These are phyloP conservation scores for Nidularia pulvinata DNA, from an alignment of 768 basidiomycete species.

Conservation along the genomic window DNA sequence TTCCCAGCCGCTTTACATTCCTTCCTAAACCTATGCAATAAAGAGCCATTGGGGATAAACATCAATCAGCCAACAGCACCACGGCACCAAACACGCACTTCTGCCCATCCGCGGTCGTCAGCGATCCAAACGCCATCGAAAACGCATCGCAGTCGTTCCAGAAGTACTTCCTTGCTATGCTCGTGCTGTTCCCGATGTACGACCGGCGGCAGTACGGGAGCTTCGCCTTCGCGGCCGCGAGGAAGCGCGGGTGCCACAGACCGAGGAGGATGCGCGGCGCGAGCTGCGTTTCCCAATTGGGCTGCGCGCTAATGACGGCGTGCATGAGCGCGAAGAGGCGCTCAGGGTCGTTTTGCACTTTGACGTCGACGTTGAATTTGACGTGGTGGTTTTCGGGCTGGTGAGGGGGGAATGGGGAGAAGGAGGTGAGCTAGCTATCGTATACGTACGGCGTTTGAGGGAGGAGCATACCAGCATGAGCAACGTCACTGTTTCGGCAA, in stretches of 20 bases:
- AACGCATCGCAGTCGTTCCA: conserved; percentile 89
- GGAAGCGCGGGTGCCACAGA: conserved; percentile 91
- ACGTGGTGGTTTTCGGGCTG: conserved; percentile 77
- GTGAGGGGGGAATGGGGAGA: not conserved
- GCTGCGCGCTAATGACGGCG: conserved; percentile 57
- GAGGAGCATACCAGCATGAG: conserved; percentile 73
- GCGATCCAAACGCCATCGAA: conserved; percentile 74
- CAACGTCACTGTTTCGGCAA: conserved; percentile 75
- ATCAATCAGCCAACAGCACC: not conserved
- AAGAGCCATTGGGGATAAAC: conserved; percentile 1
- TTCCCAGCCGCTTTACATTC: conserved; percentile 84
- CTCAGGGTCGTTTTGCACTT: conserved; percentile 89
- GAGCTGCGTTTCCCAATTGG: conserved; percentile 71
- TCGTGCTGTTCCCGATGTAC: conserved; percentile 77
- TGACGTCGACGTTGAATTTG: conserved; percentile 90
- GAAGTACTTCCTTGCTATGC: conserved; percentile 82
- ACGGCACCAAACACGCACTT: conserved; percentile 40
- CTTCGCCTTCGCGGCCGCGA: conserved; percentile 69
- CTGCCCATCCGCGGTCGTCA: conserved; percentile 75
- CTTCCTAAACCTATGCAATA: conserved; percentile 60
- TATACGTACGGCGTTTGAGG: not conserved
- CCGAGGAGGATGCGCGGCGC: conserved; percentile 83
- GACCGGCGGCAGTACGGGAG: conserved; percentile 85
- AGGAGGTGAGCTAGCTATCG: not conserved
- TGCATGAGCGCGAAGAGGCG: conserved; percentile 85